Base-by-base conservation (phyloP, 805 yeast genomes). In the Kurtzmaniella cleridarum region DNA sequence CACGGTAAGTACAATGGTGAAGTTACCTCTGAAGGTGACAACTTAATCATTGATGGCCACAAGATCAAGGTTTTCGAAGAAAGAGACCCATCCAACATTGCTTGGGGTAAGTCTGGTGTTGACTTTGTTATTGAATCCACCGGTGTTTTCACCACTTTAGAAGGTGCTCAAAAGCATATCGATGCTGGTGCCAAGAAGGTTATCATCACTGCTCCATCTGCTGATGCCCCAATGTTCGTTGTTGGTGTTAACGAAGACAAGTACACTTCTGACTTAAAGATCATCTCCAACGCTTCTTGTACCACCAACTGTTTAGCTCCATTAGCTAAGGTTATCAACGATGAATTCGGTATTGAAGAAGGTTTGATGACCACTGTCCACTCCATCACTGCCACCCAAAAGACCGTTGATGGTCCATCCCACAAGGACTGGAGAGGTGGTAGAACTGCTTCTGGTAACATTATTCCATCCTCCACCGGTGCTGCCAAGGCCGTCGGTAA, bases 361-460 rank as follows among this genome's bases (percentile, higher is more conserved):
- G 96, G 95, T 71, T 77, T 88, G 62, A 88, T 88, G 96, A 88
- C 96, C 71, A 88, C 96, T 48, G 90, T 88, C 52, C 96, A 88
- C 80, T 85, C 96, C 63, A 84, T 86, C 73, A 88, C 96, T 53
- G 96, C 96, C 55, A 84, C 96, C 59, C 96, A 88, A 73, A 88
- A 88, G 82, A 84, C 95, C 47, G 96, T 88, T 51, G 96, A 88
- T 68, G 96, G 96, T 73, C 95, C 96, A 58, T 86, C 95, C 66
- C 88, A 82, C 79, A 88, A 88, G 79, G 96, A 88, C 78, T 88
- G 96, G 96, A 84, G 96, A 81, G 95, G 96, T 67, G 96, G 96
- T 69, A 84, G 96, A 76, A 84, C 95, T 56, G 95, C 95, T 64
- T 83, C 91, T 47, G 95, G 90, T 64, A 88, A 88, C 84, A 85